Percentiles rank a stretch among this genome's conserved stretches.
These are phyloP conservation scores for Nidula microcarpa DNA, from an alignment of 768 basidiomycete species.

Conservation along the genomic window DNA sequence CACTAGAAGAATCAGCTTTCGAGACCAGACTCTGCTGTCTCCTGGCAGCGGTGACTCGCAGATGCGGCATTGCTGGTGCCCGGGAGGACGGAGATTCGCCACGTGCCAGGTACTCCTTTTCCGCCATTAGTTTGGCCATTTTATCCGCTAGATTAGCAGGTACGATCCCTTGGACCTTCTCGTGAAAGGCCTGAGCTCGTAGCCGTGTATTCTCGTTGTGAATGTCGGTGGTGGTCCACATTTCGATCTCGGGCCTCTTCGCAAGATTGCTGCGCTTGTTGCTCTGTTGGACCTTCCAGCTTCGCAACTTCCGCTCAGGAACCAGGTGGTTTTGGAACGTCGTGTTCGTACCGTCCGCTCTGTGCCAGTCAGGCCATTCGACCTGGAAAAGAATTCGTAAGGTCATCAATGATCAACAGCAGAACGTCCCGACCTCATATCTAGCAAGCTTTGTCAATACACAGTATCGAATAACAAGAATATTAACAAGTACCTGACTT, in stretches of 20 bases:
- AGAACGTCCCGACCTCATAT: not conserved
- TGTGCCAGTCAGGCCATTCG: slow-evolving; percentile 49
- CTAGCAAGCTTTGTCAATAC: not conserved
- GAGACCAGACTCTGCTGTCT: not conserved
- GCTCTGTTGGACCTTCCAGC: not conserved
- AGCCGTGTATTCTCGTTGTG: slow-evolving; percentile 41
- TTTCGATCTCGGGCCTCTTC: slow-evolving; percentile 26
- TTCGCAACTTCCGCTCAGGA: slow-evolving; percentile 10
- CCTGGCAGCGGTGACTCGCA: not conserved
- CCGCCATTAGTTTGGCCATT: no score
- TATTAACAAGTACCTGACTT: not conserved
- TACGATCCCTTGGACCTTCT: slow-evolving; percentile 26
- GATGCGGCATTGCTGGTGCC: not conserved
- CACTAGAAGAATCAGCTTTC: no score
- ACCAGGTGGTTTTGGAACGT: slow-evolving; percentile 41
- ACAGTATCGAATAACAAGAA: not conserved
- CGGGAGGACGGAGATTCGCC: no score
- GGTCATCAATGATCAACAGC: not conserved
- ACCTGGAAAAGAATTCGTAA: slow-evolving; percentile 27
- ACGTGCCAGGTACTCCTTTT: no score
- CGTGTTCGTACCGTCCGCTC: slow-evolving; percentile 48
- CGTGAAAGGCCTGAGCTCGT: slow-evolving; percentile 39
- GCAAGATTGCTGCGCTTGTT: slow-evolving; percentile 22
- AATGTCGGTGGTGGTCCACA: slow-evolving; percentile 36
- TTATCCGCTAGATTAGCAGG: no score